Evolutionary conservation across 352 stramenopile genomes (phyloP).

Genomic region (Pythium diclinum): DNA sequence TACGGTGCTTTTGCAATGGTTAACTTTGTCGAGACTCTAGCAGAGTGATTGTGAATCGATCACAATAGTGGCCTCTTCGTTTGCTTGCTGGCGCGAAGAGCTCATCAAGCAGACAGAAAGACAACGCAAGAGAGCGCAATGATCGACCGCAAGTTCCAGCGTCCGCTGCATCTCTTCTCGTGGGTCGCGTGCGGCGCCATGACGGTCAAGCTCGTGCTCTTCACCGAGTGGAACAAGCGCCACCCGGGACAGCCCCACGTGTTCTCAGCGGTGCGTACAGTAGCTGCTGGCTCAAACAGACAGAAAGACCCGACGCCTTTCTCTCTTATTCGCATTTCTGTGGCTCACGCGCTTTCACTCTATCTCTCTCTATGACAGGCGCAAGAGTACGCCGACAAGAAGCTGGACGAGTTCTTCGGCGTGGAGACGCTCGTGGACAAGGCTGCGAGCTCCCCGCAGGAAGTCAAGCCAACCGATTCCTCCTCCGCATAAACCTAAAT

Average conservation of each 20-base stretch:
- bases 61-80: not conserved
- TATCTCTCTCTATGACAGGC: constrained; percentile 29
- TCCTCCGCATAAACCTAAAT: not conserved
- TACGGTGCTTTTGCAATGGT: not conserved
- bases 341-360: not conserved
- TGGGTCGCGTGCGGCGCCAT: constrained; percentile 76
- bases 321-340: not conserved
- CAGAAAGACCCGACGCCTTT: not conserved
- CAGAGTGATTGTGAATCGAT: not conserved
- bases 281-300: not conserved
- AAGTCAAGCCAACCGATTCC: constrained; percentile 4
- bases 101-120: not conserved
- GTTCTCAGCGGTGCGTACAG: constrained; percentile 59
- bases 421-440: constrained; percentile 44
- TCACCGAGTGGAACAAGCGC: constrained; percentile 72
- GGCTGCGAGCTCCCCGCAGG: not conserved
- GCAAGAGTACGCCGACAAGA: constrained; percentile 75
- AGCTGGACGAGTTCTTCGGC: constrained; percentile 86
- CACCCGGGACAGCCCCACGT: constrained; percentile 67
- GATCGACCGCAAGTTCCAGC: constrained; percentile 85
- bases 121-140: constrained; percentile 28
- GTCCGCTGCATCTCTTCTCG: constrained; percentile 82
- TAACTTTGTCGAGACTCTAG: not conserved
- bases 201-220: constrained; percentile 81
- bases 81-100: not conserved